A percentile compares a stretch with the other conserved stretches of the same genome.
Conservation (phyloP, 225 moss, liverwort and hornwort genomes). For the Physcomitrium patens region DNA sequence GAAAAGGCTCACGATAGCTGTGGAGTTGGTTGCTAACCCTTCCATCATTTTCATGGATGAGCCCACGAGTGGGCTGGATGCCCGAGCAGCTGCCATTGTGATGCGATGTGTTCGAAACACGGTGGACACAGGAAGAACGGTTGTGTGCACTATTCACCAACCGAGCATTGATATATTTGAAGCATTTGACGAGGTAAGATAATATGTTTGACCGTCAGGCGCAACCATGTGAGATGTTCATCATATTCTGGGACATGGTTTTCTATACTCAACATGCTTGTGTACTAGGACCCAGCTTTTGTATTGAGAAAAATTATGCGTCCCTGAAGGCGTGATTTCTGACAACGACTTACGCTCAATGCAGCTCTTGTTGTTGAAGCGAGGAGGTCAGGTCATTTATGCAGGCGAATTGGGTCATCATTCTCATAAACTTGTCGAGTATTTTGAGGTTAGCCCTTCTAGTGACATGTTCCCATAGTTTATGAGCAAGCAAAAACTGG, state of each 20-base stretch:
- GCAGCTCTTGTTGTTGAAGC: slow-evolving; percentile 61
- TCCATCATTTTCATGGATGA: slow-evolving; percentile 71
- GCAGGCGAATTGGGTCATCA: slow-evolving; percentile 58
- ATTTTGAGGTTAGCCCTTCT: slow-evolving; percentile 51
- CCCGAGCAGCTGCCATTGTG: slow-evolving; percentile 64
- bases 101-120: slow-evolving; percentile 63
- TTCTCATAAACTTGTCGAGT: slow-evolving; percentile 52
- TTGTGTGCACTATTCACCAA: slow-evolving; percentile 70
- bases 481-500: not conserved
- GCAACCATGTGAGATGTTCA: not conserved
- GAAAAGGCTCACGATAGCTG: slow-evolving; percentile 63
- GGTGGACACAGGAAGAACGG: slow-evolving; percentile 62
- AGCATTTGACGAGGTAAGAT: slow-evolving; percentile 60
- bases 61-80: slow-evolving; percentile 64
- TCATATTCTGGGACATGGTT: not conserved
- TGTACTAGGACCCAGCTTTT: slow-evolving; percentile 3
- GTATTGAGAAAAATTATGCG: not conserved
- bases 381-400: slow-evolving; percentile 65
- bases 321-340: not conserved
- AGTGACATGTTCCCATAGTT: not conserved
- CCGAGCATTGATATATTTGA: slow-evolving; percentile 70
- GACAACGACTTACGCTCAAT: slow-evolving; percentile 1
- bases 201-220: not conserved
- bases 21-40: slow-evolving; percentile 64
- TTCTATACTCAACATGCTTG: not conserved